Conservation (phyloP, 345 rosid species). For the Aquilaria sinensis region DNA sequence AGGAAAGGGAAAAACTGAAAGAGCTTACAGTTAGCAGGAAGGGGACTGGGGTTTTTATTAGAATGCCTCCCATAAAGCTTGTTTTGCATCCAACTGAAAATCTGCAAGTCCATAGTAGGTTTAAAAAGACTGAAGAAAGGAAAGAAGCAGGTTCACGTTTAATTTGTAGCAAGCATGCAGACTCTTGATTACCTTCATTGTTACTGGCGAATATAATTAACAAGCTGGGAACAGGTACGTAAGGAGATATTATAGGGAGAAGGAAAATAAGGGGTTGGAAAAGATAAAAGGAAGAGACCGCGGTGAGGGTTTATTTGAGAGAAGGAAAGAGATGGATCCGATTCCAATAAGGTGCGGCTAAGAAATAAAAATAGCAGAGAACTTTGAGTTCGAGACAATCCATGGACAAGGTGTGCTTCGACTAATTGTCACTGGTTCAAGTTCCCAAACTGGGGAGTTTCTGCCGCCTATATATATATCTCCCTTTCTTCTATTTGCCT, state of each 20-base stretch:
- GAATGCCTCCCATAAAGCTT: constrained; percentile 28
- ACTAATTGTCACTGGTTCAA: constrained; percentile 31
- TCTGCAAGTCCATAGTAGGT: constrained; percentile 28
- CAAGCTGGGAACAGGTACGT: neutral
- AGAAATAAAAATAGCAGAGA: constrained; percentile 6
- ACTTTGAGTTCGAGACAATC: constrained; percentile 17
- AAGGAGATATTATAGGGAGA: too few relatives aligned
- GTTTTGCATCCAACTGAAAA: constrained; percentile 68
- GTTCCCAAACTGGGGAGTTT: constrained; percentile 34
- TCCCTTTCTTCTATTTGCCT: neutral
- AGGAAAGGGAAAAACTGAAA: neutral
- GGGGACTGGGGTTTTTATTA: constrained; percentile 2
- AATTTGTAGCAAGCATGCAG: constrained; percentile 7
- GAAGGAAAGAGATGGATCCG: constrained; percentile 3
- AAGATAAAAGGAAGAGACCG: neutral
- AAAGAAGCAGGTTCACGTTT: constrained; percentile 17
- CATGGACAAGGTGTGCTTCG: constrained; percentile 12
- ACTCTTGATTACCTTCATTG: neutral
- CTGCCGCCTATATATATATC: constrained; percentile 16
- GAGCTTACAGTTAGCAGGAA: constrained; percentile 33
- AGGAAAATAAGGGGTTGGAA: neutral
- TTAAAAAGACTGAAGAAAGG: neutral
- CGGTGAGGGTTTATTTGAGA: neutral
- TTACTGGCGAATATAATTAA: too few relatives aligned
- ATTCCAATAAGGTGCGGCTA: neutral